Evolutionary conservation across 2,329 filamentous ascomycete genomes (phyloP).

Genomic region (Alternaria consortialis): DNA sequence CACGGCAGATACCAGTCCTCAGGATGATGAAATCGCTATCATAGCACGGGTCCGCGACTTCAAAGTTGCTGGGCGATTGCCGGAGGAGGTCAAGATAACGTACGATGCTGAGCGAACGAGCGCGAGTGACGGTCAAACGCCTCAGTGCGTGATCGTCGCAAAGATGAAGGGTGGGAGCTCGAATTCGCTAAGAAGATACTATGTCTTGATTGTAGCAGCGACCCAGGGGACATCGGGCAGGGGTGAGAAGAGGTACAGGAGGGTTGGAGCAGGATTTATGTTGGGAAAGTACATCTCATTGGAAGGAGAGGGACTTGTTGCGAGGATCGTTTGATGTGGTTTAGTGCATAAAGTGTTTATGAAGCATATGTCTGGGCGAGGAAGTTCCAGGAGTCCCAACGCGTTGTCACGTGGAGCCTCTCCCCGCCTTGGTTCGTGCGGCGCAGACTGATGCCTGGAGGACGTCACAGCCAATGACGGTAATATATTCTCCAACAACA

Average conservation of each 20-base stretch:
- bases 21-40: constrained; percentile 11
- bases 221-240: background rate
- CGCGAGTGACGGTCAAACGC: constrained; percentile 12
- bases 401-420: constrained; percentile 9
- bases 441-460: constrained; percentile 14
- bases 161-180: constrained; percentile 7
- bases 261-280: constrained; percentile 29
- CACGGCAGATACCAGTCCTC: background rate
- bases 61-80: constrained; percentile 12
- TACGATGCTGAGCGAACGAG: constrained; percentile 20
- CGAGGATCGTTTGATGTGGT: constrained; percentile 10
- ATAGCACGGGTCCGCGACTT: constrained; percentile 18
- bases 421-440: constrained; percentile 8
- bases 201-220: constrained; percentile 22
- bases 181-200: constrained; percentile 13
- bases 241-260: constrained; percentile 14
- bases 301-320: constrained; percentile 7
- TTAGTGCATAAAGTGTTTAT: background rate
- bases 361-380: background rate
- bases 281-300: constrained; percentile 25
- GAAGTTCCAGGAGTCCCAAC: background rate
- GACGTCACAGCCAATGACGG: constrained; percentile 9
- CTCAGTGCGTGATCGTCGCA: constrained; percentile 24
- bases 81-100: constrained; percentile 14
- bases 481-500: background rate